Base-by-base conservation (phyloP, 2,329 filamentous ascomycete genomes). In the Diaporthe citrichinensis region DNA sequence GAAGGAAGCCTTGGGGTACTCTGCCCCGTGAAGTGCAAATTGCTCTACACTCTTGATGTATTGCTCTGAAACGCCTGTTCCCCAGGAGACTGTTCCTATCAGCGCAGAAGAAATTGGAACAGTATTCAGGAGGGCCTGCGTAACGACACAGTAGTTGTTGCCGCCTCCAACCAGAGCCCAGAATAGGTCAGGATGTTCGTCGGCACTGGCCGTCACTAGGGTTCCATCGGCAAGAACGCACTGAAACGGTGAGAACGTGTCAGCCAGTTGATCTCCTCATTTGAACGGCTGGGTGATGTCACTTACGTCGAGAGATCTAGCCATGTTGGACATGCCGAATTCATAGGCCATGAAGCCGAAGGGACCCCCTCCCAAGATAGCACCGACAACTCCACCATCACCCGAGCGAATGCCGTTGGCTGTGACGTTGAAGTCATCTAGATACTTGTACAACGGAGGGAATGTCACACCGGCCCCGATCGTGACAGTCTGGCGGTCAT, bases 61-160 rank as follows among this genome's bases (percentile, higher is more conserved):
- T 51, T n/a, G 49, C n/a, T 51, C n/a, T 2, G 23, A 25, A 3
- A n/a, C n/a, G 2, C n/a, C 49, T 9, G 49, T n/a, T n/a, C 49
- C 49, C 23, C n/a, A 51, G 12, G 49, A 51, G 12, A 51, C 49
- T 10, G 49, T n/a, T 12, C 49, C 49, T n/a, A 51, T 51, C 23
- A n/a, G 23, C 9, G n/a, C 49, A 51, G 49, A n/a, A 1, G 49
- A 51, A 15, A 58, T 39, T 0, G 69, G 46, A 36, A 74, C 17
- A 28, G 78, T 81, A 44, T 80, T 79, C 31, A 80, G 73, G 39
- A 80, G 78, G 72, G 81, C 81, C 31, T 62, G 77, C 8, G 82
- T 83, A 0, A 83, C 79, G 31, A 83, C 81, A 9, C 80, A 81
- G 58, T 83, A 81, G 61, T 83, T 84, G 65, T 77, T 79, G 53